A percentile compares a stretch with the other conserved stretches of the same genome.
phyloP scores from a whole-genome alignment of 192 early-diverging fungal species.

The Coemansia guatemalensis region DNA sequence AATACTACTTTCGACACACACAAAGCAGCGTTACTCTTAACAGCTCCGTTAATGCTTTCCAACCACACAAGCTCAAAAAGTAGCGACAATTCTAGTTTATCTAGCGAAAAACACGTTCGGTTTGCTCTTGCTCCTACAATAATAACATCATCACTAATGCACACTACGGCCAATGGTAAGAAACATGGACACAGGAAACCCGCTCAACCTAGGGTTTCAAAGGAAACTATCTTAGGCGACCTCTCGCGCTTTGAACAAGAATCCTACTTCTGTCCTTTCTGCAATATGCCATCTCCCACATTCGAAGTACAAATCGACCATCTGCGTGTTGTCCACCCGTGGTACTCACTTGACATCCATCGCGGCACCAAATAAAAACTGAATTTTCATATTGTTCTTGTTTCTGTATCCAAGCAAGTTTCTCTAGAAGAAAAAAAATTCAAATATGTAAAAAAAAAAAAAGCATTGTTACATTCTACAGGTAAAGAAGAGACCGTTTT shows the following conservation, averaged over 20 bases:
- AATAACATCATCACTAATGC: background rate
- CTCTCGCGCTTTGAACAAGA: constrained; percentile 24
- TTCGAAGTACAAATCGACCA: constrained; percentile 27
- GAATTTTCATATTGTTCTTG: background rate
- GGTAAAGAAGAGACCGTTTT: background rate
- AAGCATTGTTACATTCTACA: background rate
- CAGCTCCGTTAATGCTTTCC: background rate
- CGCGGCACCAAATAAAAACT: constrained; percentile 19
- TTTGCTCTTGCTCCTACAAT: background rate
- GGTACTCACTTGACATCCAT: constrained; percentile 43
- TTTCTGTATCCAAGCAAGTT: background rate
- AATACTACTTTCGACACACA: background rate
- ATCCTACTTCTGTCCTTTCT: constrained; percentile 47
- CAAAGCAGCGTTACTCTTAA: too few relatives aligned
- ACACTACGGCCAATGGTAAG: background rate
- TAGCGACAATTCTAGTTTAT: background rate
- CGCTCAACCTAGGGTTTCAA: constrained; percentile 9
- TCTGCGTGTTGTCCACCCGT: constrained; percentile 30
- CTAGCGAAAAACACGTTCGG: background rate
- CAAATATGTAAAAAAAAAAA: constrained; percentile 11
- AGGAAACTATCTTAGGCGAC: constrained; percentile 21
- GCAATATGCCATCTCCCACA: constrained; percentile 13
- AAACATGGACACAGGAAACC: background rate
- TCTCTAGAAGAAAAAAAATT: background rate
- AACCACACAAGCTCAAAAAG: background rate